Base-by-base conservation (phyloP, 495 filamentous ascomycete species). In the Aspergillus kassunensis region DNA sequence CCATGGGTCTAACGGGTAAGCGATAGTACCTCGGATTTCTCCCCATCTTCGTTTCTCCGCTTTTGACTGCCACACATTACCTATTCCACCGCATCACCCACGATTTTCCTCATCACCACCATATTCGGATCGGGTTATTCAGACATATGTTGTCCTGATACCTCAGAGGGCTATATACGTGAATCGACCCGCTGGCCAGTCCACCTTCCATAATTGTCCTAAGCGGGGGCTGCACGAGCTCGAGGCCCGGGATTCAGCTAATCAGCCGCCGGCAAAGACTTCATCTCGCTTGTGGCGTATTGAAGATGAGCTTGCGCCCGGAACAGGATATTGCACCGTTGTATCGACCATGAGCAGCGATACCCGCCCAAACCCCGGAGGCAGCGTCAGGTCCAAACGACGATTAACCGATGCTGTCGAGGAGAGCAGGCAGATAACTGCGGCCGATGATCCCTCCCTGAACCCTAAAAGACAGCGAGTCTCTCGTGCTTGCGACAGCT, bases 401-500 rank as follows among this genome's bases (percentile, higher is more conserved):
- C 67, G 68, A 59, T 56, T 58, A 47, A 62, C 60, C 10, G 66
- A 71, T 49, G 44, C 29, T 10, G 49, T 53, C 12, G 66, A 72
- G 0, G 63, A 69, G 48, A 43, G 40, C 41, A 68, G 56, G 44
- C 51, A 42, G 39, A 66, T 56, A 37, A 36, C 50, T 29, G 54
- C 58, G 20, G 56, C 60, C 33, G 63, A 72, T 20, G 69, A 72
- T 13, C 40, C 45, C 21, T 29, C 54, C 34, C 54, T 62, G 23
- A 67, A 68, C 39, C 67, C 66, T 6, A 74, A 74, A 51, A 59
- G 71, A 37, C 71, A 74, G 57, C 71, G 71, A 18, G 84, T 87
- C 2, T 85, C 84, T 18, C 71, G 81, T 37, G 84, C 84, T 13
- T 87, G 84, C 67, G 83, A 86, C 51, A 84, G 83, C 48, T 87